These are phyloP conservation scores for Daldinia childiae DNA, from an alignment of 495 filamentous ascomycete species.

Conservation along the genomic window DNA sequence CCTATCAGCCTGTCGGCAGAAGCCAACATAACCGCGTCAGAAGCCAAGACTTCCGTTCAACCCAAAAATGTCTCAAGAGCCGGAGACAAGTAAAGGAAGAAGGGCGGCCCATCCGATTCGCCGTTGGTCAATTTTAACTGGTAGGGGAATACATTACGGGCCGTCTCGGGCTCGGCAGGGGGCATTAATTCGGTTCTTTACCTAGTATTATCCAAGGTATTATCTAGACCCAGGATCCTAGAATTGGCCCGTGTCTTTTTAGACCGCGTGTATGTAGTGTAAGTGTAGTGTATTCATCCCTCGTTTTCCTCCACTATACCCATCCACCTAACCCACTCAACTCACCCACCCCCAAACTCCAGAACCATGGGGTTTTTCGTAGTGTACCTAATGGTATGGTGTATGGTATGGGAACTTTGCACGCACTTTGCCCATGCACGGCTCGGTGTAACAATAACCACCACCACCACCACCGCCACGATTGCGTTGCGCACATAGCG, in stretches of 20 bases:
- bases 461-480: constrained; percentile 24
- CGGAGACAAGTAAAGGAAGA: constrained; percentile 30
- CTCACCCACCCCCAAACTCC: constrained; percentile 1
- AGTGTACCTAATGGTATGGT: no score
- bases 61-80: constrained; percentile 27
- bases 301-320: no score
- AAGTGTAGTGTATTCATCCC: not conserved
- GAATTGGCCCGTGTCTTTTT: not conserved
- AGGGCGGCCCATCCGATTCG: constrained; percentile 39
- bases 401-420: constrained; percentile 1
- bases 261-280: no score
- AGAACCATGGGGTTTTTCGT: constrained; percentile 1
- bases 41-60: constrained; percentile 20
- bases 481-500: constrained; percentile 15
- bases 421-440: constrained; percentile 6
- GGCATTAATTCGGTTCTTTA: not conserved
- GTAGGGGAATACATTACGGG: constrained; percentile 22
- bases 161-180: constrained; percentile 44
- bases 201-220: no score
- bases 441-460: constrained; percentile 3
- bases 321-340: no score
- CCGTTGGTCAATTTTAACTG: not conserved
- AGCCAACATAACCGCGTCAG: constrained; percentile 10
- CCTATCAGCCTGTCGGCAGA: constrained; percentile 25
- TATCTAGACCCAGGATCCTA: not conserved